Base-by-base conservation (phyloP, 495 filamentous ascomycete species). In the Penicillium pancosmium region DNA sequence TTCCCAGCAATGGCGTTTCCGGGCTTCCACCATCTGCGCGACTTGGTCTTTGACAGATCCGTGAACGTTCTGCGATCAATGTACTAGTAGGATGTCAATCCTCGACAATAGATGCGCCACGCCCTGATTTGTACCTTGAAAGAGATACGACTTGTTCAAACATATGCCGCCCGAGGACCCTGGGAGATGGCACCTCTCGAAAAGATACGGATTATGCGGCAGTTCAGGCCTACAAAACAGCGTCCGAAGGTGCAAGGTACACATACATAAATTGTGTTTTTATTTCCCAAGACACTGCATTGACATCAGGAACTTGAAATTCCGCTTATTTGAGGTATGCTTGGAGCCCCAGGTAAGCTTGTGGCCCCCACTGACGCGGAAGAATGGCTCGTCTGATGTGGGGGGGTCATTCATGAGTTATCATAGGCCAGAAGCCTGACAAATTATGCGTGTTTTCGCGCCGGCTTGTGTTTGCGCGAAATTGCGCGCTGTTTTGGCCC, bases 1-100 rank as follows among this genome's bases (percentile, higher is more conserved):
- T 50, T 76, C 74, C 74, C 74, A 76, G 58, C 74, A 77, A 21
- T 75, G 74, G 34, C 63, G 68, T 21, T 62, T 65, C 13, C 8
- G 50, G 21, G 6, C 18, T 52, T 52, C 31, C 25, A n/a, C n/a
- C 27, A 38, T 52, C 9, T 4, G 41, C n/a, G 16, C n/a, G 7
- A 9, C 6, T 19, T 2, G n/a, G 19, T 4, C 3, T 31, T 31
- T 8, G 27, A 8, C 27, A 31, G 6, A 9, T 31, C 27, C 27
- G 8, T 4, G 27, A 31, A 31, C 8, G 27, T 7, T 1, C 27
- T 31, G 27, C 27, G 2, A 7, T 31, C 27, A 31, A 31, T 4
- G 27, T 2, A 31, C 5, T 31, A 31, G 4, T 7, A 8, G 8
- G 5, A 31, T 31, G 23, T 31, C 27, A 31, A 6, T 31, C 27